Evolutionary conservation across 1,284 basidiomycete genomes (phyloP).

Genomic region (Pseudozyma tsukubaensis): DNA sequence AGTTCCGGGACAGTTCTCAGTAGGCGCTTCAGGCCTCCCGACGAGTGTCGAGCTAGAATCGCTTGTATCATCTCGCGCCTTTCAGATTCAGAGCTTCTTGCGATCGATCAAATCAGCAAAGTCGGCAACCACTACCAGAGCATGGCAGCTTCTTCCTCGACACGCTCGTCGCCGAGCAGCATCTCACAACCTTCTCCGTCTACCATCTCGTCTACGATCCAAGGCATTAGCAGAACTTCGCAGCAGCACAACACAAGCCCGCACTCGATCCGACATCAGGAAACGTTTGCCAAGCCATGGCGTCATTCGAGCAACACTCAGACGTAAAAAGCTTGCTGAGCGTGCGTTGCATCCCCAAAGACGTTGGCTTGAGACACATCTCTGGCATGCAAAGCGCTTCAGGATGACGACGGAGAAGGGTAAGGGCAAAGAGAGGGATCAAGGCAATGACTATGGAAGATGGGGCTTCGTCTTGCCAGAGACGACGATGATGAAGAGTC

Average conservation of each 20-base stretch:
- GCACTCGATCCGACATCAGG: constrained; percentile 50
- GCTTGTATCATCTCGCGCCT: constrained; percentile 45
- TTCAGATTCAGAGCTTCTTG: constrained; percentile 52
- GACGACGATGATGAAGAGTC: constrained; percentile 62
- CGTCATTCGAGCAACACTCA: constrained; percentile 37
- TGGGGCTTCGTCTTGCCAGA: constrained; percentile 64
- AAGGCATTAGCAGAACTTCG: constrained; percentile 63
- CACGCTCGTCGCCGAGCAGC: constrained; percentile 62
- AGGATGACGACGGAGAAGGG: constrained; percentile 62
- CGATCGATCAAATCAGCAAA: constrained; percentile 46
- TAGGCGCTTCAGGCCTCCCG: constrained; percentile 22
- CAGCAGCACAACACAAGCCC: constrained; percentile 59
- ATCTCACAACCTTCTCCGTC: constrained; percentile 65
- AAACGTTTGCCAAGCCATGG: constrained; percentile 51
- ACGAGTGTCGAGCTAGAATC: constrained; percentile 44
- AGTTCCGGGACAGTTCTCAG: constrained; percentile 2
- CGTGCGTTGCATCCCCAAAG: constrained; percentile 46
- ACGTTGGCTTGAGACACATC: constrained; percentile 67
- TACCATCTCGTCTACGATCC: constrained; percentile 58
- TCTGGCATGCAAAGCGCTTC: constrained; percentile 68
- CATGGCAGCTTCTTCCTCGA: constrained; percentile 67
- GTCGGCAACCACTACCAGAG: constrained; percentile 55
- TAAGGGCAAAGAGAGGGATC: constrained; percentile 47
- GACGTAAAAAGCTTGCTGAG: constrained; percentile 43
- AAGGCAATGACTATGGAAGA: constrained; percentile 35